Evolutionary conservation across 306 rosid genomes (phyloP), one percentile per base, ranked within the genome.

Genomic region (Parietaria judaica): DNA sequence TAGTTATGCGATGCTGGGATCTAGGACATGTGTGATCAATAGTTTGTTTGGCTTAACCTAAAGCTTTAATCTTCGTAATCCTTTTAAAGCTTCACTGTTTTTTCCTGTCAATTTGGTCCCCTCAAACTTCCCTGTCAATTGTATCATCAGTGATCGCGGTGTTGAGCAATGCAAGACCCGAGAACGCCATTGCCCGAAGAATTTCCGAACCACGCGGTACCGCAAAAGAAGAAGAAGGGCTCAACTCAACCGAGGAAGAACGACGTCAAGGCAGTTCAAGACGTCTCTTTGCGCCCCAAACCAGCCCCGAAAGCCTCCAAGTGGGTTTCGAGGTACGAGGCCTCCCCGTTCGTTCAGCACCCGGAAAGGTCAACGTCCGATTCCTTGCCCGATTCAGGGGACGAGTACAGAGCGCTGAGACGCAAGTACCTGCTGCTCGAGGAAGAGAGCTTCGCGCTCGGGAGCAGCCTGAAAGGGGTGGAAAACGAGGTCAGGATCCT

Each of bases 331-430:
- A 77, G 71, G 81, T 70, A 76, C 47, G 90, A 80, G 62, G 78
- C 72, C 51, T 76, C 88, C 3, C 82, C 84, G 16, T 62, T 79
- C 11, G 70, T 78, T 58, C 86, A 79, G 78, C 84, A 79, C 54
- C 83, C 77, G 3, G 96, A 84, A 63, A 83, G 87, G 74, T 90
- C 95, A 47, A 90, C 81, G 78, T 87, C 94, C 2, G 90, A 90
- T 78, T 87, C 89, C 0, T 56, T 90, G 80, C 97, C 97, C 0
- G 90, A 87, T 36, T 76, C 84, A 66, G 94, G 96, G 63, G 74
- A 70, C 6, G 95, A 83, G 61, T 90, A 90, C 71, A 83, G 97
- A 1, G 78, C 78, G 15, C 67, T 90, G 66, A 87, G 96, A 73
- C 78, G 86, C 47, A 87, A 85, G 71, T 87, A 90, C 73, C 60